Base-by-base conservation (phyloP, 2,329 filamentous ascomycete species). In the Plectosphaerella sp. region DNA sequence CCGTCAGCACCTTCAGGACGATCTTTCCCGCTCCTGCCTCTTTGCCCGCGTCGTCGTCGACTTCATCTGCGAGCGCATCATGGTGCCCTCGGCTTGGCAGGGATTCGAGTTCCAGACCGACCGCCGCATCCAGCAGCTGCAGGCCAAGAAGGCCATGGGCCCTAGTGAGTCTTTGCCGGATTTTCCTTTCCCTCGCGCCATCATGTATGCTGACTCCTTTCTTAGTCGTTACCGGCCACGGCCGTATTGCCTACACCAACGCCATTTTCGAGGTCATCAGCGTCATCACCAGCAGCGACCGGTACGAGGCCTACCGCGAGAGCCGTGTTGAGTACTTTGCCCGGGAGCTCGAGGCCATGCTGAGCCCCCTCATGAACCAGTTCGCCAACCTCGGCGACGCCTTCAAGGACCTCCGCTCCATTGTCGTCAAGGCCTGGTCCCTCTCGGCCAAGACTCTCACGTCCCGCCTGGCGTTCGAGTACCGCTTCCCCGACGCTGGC, bases 401-500 rank as follows among this genome's bases (percentile, higher is more conserved):
- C 11, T 68, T 67, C 49, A 64, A 64, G 45, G 77, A 79, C 51
- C 68, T 79, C 24, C 66, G 69, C 55, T 55, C 56, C 49, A 67
- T 80, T 24, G 64, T 70, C 47, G 66, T 69, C 51, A 59, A 63
- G 11, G 73, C 73, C 1, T 75, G 75, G 67, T 70, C 73, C 35
- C 61, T 78, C 5, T 76, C 76, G 1, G 70, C 70, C 42, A 70
- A 72, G 57, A 73, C 83, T 58, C 71, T 77, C 57, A 72, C 69
- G 47, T 69, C 66, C 47, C 66, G 72, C 15, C 59, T 73, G 41
- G 72, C 71, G 1, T 74, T 78, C 56, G 69, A 76, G 52, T 73
- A 77, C 47, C 67, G 68, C 45, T 83, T 80, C 63, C 75, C 75
- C 36, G 75, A 80, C 52, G 73, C 75, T 10, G 72, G 73, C 53